Conservation (phyloP, 768 basidiomycete genomes). For the Russula earlei region DNA sequence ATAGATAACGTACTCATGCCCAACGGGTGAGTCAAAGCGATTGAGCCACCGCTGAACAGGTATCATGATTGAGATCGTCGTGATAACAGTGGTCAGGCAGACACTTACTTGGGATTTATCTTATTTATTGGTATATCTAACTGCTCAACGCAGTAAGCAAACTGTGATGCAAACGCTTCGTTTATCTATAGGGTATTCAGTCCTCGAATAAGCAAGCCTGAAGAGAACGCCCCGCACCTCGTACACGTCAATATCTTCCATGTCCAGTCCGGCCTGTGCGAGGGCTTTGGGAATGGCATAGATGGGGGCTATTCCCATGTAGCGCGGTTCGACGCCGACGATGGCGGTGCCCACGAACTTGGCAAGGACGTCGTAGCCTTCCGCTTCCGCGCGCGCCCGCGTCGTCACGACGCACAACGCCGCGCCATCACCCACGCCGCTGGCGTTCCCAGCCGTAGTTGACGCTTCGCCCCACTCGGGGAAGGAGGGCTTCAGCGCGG, state of each 20-base stretch:
- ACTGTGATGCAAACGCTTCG: constrained; percentile 89
- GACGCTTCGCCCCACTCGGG: constrained; percentile 61
- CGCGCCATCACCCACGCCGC: constrained; percentile 89
- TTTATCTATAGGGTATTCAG: constrained; percentile 47
- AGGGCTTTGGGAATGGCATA: constrained; percentile 64
- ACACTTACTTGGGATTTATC: constrained; percentile 73
- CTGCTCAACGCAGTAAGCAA: constrained; percentile 84
- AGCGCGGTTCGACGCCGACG: constrained; percentile 69
- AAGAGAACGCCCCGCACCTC: constrained; percentile 38
- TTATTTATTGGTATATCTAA: constrained; percentile 66
- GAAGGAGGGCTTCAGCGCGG: constrained; percentile 80
- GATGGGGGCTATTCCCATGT: constrained; percentile 73
- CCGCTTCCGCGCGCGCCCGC: constrained; percentile 62
- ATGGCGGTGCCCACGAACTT: constrained; percentile 76
- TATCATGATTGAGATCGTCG: neutral
- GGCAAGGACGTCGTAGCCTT: constrained; percentile 70
- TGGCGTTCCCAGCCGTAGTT: constrained; percentile 80
- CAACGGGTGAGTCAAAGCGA: constrained; percentile 73
- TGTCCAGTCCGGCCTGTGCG: constrained; percentile 47
- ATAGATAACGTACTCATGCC: constrained; percentile 59
- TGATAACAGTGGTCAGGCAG: neutral
- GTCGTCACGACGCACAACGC: constrained; percentile 76
- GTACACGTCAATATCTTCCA: constrained; percentile 67
- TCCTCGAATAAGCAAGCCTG: neutral
- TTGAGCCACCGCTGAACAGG: constrained; percentile 64